Evolutionary conservation across 192 early-diverging fungal species (phyloP).

Genomic region (Backusella mclennaniae): DNA sequence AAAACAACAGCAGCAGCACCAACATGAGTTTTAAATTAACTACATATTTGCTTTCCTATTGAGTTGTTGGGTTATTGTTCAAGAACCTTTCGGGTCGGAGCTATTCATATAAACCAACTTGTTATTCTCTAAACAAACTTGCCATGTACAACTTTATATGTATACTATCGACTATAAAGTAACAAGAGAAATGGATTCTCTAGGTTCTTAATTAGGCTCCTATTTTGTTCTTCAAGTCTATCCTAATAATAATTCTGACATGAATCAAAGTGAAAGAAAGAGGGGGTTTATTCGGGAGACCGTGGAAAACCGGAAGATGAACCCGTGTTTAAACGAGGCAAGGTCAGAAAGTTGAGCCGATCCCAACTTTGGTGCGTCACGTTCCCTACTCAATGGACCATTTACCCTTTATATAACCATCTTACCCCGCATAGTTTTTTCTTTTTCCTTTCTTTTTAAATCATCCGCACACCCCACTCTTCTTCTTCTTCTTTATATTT

Average conservation of each 20-base stretch:
- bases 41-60: conserved; percentile 1
- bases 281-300: neutral
- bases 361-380: neutral
- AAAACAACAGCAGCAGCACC: neutral
- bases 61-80: neutral
- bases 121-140: neutral
- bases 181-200: neutral
- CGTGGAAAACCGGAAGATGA: conserved; percentile 4
- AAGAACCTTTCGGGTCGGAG: neutral
- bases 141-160: neutral
- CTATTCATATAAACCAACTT: neutral
- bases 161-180: neutral
- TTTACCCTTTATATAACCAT: conserved; percentile 3
- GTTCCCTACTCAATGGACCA: neutral
- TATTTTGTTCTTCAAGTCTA: neutral
- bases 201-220: neutral
- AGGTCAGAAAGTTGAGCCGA: conserved; percentile 4
- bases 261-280: neutral
- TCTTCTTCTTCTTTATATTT: conserved; percentile 5
- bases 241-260: neutral
- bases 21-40: neutral
- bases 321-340: conserved; percentile 9
- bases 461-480: neutral
- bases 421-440: neutral
- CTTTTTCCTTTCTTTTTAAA: neutral